phyloP scores from a whole-genome alignment of 331 rosid genomes.

The Erythrophleum ivorense region DNA sequence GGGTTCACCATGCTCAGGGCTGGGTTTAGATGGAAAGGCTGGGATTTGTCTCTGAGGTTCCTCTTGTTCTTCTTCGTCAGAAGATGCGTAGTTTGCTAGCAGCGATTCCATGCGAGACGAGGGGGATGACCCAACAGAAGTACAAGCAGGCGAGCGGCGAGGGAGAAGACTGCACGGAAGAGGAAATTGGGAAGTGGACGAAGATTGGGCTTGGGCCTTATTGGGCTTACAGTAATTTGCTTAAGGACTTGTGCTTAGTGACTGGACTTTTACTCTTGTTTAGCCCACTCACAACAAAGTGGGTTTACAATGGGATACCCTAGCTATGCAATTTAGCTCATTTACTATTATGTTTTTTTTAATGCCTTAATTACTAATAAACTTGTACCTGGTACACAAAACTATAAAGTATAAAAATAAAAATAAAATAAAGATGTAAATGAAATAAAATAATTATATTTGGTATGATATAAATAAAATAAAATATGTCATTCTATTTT shows the following conservation, averaged over 20 bases:
- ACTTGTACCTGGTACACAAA: no score
- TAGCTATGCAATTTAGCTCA: not conserved
- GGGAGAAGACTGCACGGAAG: not conserved
- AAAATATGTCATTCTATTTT: no score
- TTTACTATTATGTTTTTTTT: no score
- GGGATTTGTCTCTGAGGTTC: constrained; percentile 31
- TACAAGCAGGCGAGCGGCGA: not conserved
- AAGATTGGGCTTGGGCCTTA: not conserved
- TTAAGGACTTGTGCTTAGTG: not conserved
- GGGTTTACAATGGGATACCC: not conserved
- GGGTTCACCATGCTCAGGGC: constrained; percentile 7
- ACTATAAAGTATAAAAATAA: no score
- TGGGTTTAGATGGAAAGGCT: constrained; percentile 34
- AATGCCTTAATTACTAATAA: no score
- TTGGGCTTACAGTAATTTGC: not conserved
- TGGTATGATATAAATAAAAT: no score
- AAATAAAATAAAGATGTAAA: no score
- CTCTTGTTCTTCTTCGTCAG: constrained; percentile 68
- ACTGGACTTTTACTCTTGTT: not conserved
- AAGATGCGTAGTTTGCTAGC: constrained; percentile 81
- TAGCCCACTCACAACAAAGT: not conserved
- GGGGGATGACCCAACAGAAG: no score
- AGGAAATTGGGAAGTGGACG: not conserved
- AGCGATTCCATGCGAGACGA: constrained; percentile 72
- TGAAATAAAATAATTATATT: no score